Conservation (phyloP, 2,329 filamentous ascomycete species). For the Diaporthe vaccinii region DNA sequence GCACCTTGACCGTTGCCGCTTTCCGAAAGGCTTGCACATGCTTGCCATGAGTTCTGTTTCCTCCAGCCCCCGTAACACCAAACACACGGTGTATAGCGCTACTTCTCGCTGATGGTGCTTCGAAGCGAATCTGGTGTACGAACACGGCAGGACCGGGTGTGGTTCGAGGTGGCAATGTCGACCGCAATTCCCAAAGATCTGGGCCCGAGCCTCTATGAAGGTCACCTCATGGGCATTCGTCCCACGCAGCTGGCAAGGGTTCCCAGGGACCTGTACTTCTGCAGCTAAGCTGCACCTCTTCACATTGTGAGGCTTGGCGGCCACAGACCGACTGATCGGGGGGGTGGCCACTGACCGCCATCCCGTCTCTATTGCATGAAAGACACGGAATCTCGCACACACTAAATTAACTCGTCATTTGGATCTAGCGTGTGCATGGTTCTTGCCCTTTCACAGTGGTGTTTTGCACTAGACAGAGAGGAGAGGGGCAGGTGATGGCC, state of each 20-base stretch:
- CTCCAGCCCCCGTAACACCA: slow-evolving; percentile 1
- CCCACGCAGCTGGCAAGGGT: slow-evolving; percentile 31
- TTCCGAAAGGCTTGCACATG: slow-evolving; percentile 1
- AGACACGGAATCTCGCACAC: slow-evolving; percentile 30
- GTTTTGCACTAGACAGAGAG: slow-evolving; percentile 29
- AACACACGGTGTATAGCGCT: background rate
- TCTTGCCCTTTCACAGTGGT: slow-evolving; percentile 17
- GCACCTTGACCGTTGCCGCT: background rate
- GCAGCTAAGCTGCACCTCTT: slow-evolving; percentile 38
- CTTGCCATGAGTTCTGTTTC: background rate
- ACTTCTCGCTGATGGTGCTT: slow-evolving; percentile 3
- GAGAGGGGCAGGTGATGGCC: slow-evolving; percentile 8
- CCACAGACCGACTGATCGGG: slow-evolving; percentile 29
- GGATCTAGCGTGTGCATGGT: slow-evolving; percentile 16
- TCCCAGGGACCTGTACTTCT: slow-evolving; percentile 29
- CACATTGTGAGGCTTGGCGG: slow-evolving; percentile 34
- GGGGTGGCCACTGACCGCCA: slow-evolving; percentile 34
- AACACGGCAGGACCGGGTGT: slow-evolving; percentile 1
- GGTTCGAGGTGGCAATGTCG: slow-evolving; percentile 24
- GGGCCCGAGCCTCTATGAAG: background rate
- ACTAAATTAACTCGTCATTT: slow-evolving; percentile 30
- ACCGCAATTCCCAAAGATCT: slow-evolving; percentile 19
- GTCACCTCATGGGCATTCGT: slow-evolving; percentile 26
- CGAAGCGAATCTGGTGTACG: background rate
- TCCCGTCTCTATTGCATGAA: slow-evolving; percentile 34